A percentile compares a stretch with the other conserved stretches of the same genome.
Evolutionary conservation across 352 stramenopile species (phyloP).

Genomic region (Pythium coloratum): DNA sequence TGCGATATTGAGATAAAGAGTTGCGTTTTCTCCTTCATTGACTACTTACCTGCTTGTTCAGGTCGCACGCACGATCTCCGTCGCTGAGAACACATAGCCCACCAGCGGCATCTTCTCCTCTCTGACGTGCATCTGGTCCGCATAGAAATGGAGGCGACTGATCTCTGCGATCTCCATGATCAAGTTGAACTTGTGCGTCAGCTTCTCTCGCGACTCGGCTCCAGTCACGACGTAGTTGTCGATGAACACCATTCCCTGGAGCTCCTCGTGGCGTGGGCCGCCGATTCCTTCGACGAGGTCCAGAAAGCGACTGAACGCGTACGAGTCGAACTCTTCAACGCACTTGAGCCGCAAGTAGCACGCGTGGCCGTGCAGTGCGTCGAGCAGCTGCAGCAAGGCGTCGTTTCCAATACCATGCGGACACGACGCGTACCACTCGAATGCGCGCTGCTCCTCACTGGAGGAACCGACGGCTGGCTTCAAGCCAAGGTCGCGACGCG

Average conservation of each 20-base stretch:
- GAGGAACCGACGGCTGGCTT: not conserved
- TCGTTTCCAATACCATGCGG: not conserved
- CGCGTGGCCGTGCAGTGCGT: not conserved
- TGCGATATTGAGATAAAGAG: not conserved
- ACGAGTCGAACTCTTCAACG: not conserved
- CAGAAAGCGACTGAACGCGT: not conserved
- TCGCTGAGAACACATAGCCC: not conserved
- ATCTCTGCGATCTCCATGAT: not conserved
- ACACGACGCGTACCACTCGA: not conserved
- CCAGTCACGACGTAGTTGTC: not conserved
- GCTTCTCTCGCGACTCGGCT: not conserved
- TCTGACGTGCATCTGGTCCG: not conserved
- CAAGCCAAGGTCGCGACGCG: not conserved
- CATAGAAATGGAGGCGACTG: not conserved
- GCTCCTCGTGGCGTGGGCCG: not conserved
- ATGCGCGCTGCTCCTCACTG: not conserved
- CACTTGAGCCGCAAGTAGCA: not conserved
- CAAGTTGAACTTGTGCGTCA: not conserved
- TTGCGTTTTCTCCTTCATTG: not conserved
- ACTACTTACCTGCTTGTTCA: not conserved
- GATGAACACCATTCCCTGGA: constrained; percentile 1
- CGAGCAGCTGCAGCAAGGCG: not conserved
- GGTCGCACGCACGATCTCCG: not conserved
- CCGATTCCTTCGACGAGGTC: not conserved
- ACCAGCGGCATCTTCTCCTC: not conserved